Base-by-base conservation (phyloP, 768 basidiomycete genomes). In the Paxillus involutus region DNA sequence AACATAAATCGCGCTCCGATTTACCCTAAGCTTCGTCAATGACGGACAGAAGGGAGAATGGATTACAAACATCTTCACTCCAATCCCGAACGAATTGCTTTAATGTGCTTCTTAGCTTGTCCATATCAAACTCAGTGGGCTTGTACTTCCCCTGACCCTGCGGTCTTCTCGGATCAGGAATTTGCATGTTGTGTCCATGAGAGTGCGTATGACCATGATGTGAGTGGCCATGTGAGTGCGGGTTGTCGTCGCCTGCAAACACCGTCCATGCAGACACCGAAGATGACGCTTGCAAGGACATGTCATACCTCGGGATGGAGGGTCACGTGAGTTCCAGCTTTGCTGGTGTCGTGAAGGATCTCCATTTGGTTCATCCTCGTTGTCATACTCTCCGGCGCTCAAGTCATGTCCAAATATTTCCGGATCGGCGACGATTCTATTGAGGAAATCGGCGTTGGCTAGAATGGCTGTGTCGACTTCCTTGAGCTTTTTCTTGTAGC, bases 61-160 rank as follows among this genome's bases (percentile, higher is more conserved):
- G 21, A 56, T 53, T 1, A 61, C 72, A 42, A 39, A 93, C 91
- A 76, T 92, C 88, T 58, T 77, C 80, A 55, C 89, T 91, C 94
- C 95, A 98, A 65, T 98, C 94, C 12, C 94, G 80, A 10, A 94
- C 94, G 48, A 96, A 88, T 62, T 96, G 94, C 64, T 96, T 92
- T 37, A 98, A 71, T 0, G 94, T 96, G 63, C 92, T 94, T 53
- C 94, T 75, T 39, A 98, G 75, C 65, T 96, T 95, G 66, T 97
- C 93, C 84, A 90, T 88, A 60, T 93, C 89, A 56, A 81, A 81
- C 36, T 91, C 89, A 0, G 80, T 83, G 1, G 85, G 80, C 53
- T 73, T 77, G 59, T 78, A 79, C 46, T 41, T 70, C 63, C 44
- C 55, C 45, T 46, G 67, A 60, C 51, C 43, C 33, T 30, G 53